Conservation (phyloP, 805 yeast genomes). For the Metschnikowia koreensis region DNA sequence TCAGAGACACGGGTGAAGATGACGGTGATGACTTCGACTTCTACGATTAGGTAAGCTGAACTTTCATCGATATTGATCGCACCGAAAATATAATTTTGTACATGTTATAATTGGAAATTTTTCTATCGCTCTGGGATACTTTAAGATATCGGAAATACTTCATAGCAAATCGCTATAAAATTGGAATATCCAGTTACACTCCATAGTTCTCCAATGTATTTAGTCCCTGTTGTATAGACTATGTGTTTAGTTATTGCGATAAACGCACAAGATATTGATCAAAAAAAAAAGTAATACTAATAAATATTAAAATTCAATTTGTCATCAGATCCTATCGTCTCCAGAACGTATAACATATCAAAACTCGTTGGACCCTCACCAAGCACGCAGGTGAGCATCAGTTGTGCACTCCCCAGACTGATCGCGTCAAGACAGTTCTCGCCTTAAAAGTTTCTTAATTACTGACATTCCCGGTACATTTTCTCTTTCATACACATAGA, state of each 20-base stretch:
- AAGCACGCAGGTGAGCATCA: neutral
- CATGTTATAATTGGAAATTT: neutral
- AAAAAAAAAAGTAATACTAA: too few species aligned
- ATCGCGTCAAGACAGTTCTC: neutral
- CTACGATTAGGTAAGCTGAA: constrained; percentile 4
- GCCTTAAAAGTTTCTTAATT: neutral
- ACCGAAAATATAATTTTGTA: too few species aligned
- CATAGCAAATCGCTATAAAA: too few species aligned
- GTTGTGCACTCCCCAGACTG: neutral
- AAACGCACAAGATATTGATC: too few species aligned
- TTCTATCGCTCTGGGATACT: neutral
- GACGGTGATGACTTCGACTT: constrained; percentile 25
- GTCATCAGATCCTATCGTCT: too few species aligned
- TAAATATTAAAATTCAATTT: too few species aligned
- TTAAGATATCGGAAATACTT: too few species aligned
- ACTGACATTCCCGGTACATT: neutral
- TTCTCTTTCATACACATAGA: neutral
- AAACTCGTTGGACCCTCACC: neutral
- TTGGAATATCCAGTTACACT: too few species aligned
- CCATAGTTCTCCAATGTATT: too few species aligned
- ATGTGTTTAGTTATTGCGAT: too few species aligned
- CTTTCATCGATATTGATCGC: neutral
- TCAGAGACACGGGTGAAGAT: constrained; percentile 39
- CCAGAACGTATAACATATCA: neutral
- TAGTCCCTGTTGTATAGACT: too few species aligned